These are phyloP conservation scores for Colletotrichum shisoi DNA, from an alignment of 2,329 filamentous ascomycete genomes.

Conservation along the genomic window DNA sequence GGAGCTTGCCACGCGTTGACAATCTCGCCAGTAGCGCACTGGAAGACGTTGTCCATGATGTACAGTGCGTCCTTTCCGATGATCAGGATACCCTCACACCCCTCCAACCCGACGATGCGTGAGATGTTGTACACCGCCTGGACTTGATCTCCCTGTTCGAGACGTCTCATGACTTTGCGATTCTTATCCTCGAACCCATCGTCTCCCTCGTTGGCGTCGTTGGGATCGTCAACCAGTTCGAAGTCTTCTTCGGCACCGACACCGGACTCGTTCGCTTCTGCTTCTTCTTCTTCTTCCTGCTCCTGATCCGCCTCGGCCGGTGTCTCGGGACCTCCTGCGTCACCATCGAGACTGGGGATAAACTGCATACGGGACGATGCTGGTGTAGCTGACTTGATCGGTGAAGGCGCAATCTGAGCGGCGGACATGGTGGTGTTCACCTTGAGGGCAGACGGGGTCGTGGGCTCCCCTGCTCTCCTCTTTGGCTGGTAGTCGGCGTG, in stretches of 20 bases:
- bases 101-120: constrained; percentile 90
- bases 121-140: constrained; percentile 96
- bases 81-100: constrained; percentile 91
- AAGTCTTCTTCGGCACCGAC: constrained; percentile 82
- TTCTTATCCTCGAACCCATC: constrained; percentile 96
- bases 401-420: constrained; percentile 31
- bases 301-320: constrained; percentile 43
- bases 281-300: constrained; percentile 43
- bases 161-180: constrained; percentile 92
- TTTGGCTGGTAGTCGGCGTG: constrained; percentile 86
- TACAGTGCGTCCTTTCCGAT: constrained; percentile 92
- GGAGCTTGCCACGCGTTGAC: constrained; percentile 96
- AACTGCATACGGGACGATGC: constrained; percentile 39
- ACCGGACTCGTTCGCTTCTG: constrained; percentile 43
- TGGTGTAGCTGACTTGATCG: constrained; percentile 43
- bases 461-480: constrained; percentile 57
- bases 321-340: constrained; percentile 29
- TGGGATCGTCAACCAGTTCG: constrained; percentile 92
- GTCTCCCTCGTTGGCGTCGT: constrained; percentile 76
- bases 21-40: constrained; percentile 92
- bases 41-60: constrained; percentile 95
- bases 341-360: constrained; percentile 39
- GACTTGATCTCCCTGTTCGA: constrained; percentile 89
- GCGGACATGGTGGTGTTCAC: constrained; percentile 40
- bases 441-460: constrained; percentile 33